Evolutionary conservation across 116 monocot species (phyloP).

Genomic region (Phalaenopsis hybrid): DNA sequence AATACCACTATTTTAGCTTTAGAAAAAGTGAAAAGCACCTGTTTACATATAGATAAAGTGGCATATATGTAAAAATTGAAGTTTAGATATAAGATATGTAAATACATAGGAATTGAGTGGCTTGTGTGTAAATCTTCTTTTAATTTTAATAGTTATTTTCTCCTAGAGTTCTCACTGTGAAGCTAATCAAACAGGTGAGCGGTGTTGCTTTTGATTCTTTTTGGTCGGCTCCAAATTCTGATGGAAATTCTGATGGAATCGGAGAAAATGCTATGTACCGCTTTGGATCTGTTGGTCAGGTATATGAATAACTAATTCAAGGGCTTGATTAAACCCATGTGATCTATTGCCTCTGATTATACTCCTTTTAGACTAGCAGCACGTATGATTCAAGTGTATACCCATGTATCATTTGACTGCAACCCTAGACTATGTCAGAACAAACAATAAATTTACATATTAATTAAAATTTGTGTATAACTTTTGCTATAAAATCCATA

Average conservation of each 20-base stretch:
- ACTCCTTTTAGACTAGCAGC: constrained; percentile 1
- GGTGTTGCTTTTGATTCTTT: constrained; percentile 93
- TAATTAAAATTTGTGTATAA: background rate
- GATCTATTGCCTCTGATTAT: background rate
- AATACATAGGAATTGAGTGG: too few relatives aligned
- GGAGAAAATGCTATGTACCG: constrained; percentile 77
- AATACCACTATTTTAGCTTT: too few relatives aligned
- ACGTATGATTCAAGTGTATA: background rate
- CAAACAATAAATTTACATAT: background rate
- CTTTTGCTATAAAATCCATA: background rate
- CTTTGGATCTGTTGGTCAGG: constrained; percentile 94
- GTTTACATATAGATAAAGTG: too few relatives aligned
- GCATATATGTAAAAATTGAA: too few relatives aligned
- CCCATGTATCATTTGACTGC: background rate
- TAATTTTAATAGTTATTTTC: background rate
- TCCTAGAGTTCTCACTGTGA: background rate
- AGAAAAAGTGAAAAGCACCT: too few relatives aligned
- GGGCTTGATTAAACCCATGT: background rate
- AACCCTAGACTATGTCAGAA: background rate
- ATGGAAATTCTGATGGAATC: constrained; percentile 31
- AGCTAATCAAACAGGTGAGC: constrained; percentile 58
- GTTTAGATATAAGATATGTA: too few relatives aligned
- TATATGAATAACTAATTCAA: constrained; percentile 15
- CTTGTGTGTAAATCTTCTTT: constrained; percentile 21
- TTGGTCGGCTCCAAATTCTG: constrained; percentile 70